Evolutionary conservation across 495 filamentous ascomycete species (phyloP).

Genomic region (Daldinia caldariorum): DNA sequence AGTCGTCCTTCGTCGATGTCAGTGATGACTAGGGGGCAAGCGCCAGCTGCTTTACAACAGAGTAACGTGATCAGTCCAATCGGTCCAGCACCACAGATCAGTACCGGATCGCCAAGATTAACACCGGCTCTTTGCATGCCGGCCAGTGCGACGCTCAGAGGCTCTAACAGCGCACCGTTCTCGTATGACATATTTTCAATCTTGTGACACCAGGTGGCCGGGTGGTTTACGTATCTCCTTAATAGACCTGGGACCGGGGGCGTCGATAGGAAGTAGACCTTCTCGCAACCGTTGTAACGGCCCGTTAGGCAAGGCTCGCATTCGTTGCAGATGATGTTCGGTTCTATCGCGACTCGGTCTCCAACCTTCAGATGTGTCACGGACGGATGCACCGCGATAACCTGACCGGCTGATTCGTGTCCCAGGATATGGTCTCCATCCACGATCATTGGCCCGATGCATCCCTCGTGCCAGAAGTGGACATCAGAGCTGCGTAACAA

Average conservation of each 20-base stretch:
- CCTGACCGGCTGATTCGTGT: constrained; percentile 88
- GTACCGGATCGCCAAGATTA: constrained; percentile 80
- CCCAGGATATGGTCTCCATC: constrained; percentile 86
- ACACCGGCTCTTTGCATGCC: constrained; percentile 82
- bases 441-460: constrained; percentile 95
- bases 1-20: constrained; percentile 90
- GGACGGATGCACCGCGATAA: constrained; percentile 81
- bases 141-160: constrained; percentile 84
- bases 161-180: constrained; percentile 86
- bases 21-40: constrained; percentile 86
- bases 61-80: constrained; percentile 89
- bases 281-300: constrained; percentile 91
- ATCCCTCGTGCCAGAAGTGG: constrained; percentile 94
- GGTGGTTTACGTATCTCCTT: constrained; percentile 91
- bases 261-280: constrained; percentile 84
- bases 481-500: constrained; percentile 76
- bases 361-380: constrained; percentile 79
- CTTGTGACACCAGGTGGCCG: constrained; percentile 92
- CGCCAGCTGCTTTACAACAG: constrained; percentile 83
- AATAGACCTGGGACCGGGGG: constrained; percentile 89
- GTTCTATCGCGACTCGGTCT: constrained; percentile 90
- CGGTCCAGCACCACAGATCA: constrained; percentile 90
- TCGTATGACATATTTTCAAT: constrained; percentile 89
- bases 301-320: constrained; percentile 92
- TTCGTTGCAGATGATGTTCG: constrained; percentile 86